Evolutionary conservation across 2,329 filamentous ascomycete species (phyloP), one percentile per base, ranked within the genome.

Genomic region (Acephala macrosclerotiorum): DNA sequence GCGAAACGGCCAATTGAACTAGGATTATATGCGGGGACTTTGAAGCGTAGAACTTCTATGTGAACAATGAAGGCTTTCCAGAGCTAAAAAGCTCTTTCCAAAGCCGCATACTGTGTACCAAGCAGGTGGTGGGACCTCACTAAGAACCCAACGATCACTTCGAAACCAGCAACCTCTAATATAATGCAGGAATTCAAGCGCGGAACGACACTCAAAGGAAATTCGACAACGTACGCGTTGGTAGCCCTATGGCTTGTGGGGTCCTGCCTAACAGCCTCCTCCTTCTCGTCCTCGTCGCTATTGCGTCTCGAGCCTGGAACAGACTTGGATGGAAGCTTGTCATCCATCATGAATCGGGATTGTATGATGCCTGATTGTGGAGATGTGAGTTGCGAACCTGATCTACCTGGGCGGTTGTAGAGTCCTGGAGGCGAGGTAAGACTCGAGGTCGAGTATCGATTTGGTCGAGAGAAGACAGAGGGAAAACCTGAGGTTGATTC

Each of bases 231-330:
- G 89, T 88, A 96, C 93, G 90, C 88, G 77, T 92, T 91, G 59
- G 87, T 89, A 57, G 91, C 88, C 63, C 92, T 86, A 75, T 92
- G 91, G 73, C 89, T 89, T 40, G 89, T 88, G n/a, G 87, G 84
- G 72, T 90, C 85, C 77, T 90, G 85, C 70, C 88, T 84, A 74
- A 91, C 87, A 69, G 90, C 87, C 72, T 91, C 88, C 75, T 94
- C 91, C 75, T 95, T 94, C 74, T 97, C 93, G 72, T 95, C 92
- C 71, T 95, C 91, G 76, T 97, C 91, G 61, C 95, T 98, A 77
- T 97, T 96, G 71, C 94, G 91, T 70, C 94, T 88, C 68, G 94
- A 96, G 35, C 87, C 89, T 56, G 94, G 94, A 59, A 97, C 90
- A 29, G 95, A 97, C 72, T 93, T 91, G 14, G 93, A 95, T 18